Base-by-base conservation (phyloP, 306 rosid species). In the Nissolia schottii region DNA sequence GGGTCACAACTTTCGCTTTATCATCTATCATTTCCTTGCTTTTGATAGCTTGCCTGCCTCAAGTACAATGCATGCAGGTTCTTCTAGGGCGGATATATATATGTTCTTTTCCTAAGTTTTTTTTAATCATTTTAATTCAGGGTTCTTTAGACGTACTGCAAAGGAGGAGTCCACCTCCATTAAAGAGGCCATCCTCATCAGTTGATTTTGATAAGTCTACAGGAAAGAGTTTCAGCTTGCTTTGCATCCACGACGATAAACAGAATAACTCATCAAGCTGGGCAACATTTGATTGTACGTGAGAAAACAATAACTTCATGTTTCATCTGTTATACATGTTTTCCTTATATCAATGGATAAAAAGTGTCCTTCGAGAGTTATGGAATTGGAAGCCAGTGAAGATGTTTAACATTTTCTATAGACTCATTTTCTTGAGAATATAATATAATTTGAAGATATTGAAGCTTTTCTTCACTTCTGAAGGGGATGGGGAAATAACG, bases 211-310 rank as follows among this genome's bases (percentile, higher is more conserved):
- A 71, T 0, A 38, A 43, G 34, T 35, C 84, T 11, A 23, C 54
- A 24, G 72, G 45, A 64, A 79, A 53, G 66, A 76, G 32, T 18
- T 79, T 74, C 77, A 64, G 57, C 77, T 71, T 81, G 67, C 79
- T 71, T 49, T 43, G 60, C 75, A 67, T 69, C 77, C 80, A 59
- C 18, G 87, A 81, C 59, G 69, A 74, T 31, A 71, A 83, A 67
- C 76, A 85, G 71, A 85, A 79, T n/a, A n/a, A n/a, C 27, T 32
- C 49, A 60, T 35, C 90, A n/a, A 67, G 45, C 55, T 87, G 92
- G 92, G 85, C 85, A 54, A 85, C 88, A 46, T 85, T 88, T 37
- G 90, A 88, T 73, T 85, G 89, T 85, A n/a, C n/a, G n/a, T n/a
- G 73, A 83, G 89, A 67, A 23, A 15, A n/a, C 38, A 16, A 57